A percentile compares a stretch with the other conserved stretches of the same genome.
These are phyloP conservation scores for Stentor roeselii DNA, from an alignment of 73 alveolate genomes.

Conservation along the genomic window DNA sequence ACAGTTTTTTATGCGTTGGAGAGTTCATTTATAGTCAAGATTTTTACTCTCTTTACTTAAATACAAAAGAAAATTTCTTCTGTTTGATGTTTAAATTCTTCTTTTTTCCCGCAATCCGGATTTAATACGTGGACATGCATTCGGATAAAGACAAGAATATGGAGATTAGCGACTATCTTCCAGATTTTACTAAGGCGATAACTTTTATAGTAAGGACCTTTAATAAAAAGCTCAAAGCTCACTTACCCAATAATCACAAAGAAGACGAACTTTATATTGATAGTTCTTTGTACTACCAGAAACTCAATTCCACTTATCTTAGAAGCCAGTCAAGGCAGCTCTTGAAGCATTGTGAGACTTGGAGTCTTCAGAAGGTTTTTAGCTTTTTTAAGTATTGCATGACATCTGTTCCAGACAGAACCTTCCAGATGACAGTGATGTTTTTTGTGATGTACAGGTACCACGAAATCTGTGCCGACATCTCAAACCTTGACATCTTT, in stretches of 20 bases:
- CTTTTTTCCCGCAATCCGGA: too few species aligned
- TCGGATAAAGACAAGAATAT: background rate
- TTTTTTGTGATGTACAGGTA: slow-evolving; percentile 14
- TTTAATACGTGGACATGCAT: background rate
- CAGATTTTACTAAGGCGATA: background rate
- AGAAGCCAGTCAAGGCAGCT: background rate
- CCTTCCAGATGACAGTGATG: background rate
- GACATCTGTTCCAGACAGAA: background rate
- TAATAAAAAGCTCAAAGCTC: background rate
- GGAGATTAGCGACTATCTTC: background rate
- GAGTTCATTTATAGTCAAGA: too few species aligned
- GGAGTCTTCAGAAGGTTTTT: background rate
- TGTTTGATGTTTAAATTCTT: too few species aligned
- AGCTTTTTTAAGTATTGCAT: background rate
- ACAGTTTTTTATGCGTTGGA: too few species aligned
- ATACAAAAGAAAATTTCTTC: too few species aligned
- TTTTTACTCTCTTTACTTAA: too few species aligned
- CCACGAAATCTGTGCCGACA: slow-evolving; percentile 7
- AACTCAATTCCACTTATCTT: slow-evolving; percentile 9
- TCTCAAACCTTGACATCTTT: background rate
- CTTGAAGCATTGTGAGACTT: background rate
- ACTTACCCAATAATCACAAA: background rate
- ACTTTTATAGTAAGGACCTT: background rate
- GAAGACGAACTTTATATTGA: background rate
- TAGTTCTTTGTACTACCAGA: slow-evolving; percentile 1